Conservation (phyloP, 2,329 filamentous ascomycete genomes). For the Neopestalotiopsis sp. region DNA sequence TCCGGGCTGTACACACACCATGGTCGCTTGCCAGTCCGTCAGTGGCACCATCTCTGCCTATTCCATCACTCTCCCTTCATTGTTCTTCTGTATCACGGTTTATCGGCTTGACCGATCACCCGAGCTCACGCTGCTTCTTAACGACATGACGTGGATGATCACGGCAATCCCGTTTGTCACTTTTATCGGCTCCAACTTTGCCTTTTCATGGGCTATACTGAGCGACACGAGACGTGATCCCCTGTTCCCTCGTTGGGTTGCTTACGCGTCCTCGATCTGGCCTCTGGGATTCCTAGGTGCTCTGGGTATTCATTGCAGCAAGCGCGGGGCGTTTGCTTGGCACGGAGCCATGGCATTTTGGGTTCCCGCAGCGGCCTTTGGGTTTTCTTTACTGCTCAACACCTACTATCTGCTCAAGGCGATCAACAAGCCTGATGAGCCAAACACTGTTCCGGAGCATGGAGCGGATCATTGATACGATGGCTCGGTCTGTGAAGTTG, state of each 20-base stretch:
- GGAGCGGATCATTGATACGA: neutral
- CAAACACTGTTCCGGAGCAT: neutral
- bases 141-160: neutral
- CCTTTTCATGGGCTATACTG: neutral
- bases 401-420: neutral
- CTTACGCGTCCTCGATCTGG: neutral
- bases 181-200: neutral
- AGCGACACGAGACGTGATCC: neutral
- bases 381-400: neutral
- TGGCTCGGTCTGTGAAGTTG: neutral
- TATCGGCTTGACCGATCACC: neutral
- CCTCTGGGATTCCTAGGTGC: neutral
- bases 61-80: neutral
- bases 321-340: neutral
- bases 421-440: neutral
- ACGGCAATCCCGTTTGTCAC: neutral
- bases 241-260: neutral
- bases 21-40: neutral
- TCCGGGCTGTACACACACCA: neutral
- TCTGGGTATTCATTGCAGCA: neutral
- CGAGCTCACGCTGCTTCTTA: neutral
- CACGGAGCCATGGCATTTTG: neutral
- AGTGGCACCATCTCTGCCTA: neutral
- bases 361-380: neutral
- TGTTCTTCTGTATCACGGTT: neutral